Conservation (phyloP, 2,329 filamentous ascomycete genomes). For the Curvularia eragrostidis region DNA sequence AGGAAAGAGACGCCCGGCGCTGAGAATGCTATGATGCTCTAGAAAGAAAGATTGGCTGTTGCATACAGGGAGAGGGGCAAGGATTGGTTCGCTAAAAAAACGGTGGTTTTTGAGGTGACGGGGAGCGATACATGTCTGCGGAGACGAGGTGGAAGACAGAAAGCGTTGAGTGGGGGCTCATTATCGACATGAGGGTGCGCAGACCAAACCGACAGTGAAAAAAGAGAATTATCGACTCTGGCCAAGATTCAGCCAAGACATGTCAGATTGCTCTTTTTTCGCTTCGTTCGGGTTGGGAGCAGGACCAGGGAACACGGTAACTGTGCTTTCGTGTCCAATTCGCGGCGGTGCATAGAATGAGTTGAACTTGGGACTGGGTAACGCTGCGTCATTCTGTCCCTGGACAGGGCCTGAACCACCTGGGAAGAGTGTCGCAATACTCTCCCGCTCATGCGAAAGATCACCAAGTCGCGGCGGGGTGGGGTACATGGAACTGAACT, state of each 20-base stretch:
- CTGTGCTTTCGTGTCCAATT: conserved; percentile 65
- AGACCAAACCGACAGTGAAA: neutral
- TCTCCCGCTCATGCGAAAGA: conserved; percentile 57
- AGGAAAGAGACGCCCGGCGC: conserved; percentile 33
- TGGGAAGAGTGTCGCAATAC: conserved; percentile 50
- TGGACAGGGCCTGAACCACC: conserved; percentile 32
- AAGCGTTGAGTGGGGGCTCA: conserved; percentile 16
- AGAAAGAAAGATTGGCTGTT: conserved; percentile 27
- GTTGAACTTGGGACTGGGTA: conserved; percentile 62
- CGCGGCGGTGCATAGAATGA: conserved; percentile 49
- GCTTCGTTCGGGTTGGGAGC: conserved; percentile 22
- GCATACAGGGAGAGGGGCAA: conserved; percentile 13
- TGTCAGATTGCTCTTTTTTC: conserved; percentile 61
- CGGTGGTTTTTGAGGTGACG: conserved; percentile 28
- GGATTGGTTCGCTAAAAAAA: conserved; percentile 30
- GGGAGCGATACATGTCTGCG: conserved; percentile 15
- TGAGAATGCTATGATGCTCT: conserved; percentile 40
- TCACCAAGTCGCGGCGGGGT: conserved; percentile 36
- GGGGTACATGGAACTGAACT: conserved; percentile 38
- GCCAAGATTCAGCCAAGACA: conserved; percentile 82
- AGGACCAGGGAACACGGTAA: conserved; percentile 40
- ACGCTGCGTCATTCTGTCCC: conserved; percentile 13
- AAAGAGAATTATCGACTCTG: conserved; percentile 39
- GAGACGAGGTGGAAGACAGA: conserved; percentile 11
- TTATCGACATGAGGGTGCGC: conserved; percentile 10